phyloP scores from a whole-genome alignment of 2,329 filamentous ascomycete genomes.

The Pseudogymnoascus sp. region DNA sequence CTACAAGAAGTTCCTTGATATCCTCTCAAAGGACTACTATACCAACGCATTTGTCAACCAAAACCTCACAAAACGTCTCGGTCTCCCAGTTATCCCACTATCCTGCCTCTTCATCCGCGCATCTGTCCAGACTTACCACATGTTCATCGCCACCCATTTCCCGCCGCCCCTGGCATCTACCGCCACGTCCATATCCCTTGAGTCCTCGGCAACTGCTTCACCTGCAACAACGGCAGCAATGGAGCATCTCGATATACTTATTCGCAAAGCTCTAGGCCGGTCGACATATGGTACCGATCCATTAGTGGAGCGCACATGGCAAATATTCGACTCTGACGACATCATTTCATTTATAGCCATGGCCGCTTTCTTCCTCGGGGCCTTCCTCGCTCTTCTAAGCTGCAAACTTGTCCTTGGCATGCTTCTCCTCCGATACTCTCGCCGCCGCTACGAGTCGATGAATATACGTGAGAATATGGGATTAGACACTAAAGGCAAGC shows the following conservation, averaged over 20 bases:
- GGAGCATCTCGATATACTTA: slow-evolving; percentile 68
- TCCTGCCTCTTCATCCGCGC: slow-evolving; percentile 94
- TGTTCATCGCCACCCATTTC: slow-evolving; percentile 87
- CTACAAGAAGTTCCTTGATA: slow-evolving; percentile 83
- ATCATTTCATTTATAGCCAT: slow-evolving; percentile 71
- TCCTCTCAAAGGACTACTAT: slow-evolving; percentile 96
- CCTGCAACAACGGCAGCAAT: slow-evolving; percentile 70
- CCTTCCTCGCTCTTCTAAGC: slow-evolving; percentile 77
- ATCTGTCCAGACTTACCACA: slow-evolving; percentile 92
- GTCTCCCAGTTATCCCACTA: slow-evolving; percentile 82
- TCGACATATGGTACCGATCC: slow-evolving; percentile 53
- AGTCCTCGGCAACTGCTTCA: slow-evolving; percentile 54
- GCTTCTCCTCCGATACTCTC: slow-evolving; percentile 70
- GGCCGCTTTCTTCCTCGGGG: slow-evolving; percentile 74
- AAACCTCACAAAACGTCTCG: slow-evolving; percentile 80
- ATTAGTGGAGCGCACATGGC: slow-evolving; percentile 27
- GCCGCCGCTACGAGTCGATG: slow-evolving; percentile 74
- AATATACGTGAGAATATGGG: slow-evolving; percentile 53
- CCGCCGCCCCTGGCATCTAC: slow-evolving; percentile 63
- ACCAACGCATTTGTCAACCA: slow-evolving; percentile 88
- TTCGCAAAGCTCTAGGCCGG: slow-evolving; percentile 69
- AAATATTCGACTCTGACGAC: slow-evolving; percentile 50
- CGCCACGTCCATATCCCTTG: slow-evolving; percentile 57
- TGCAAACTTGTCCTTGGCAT: slow-evolving; percentile 84
- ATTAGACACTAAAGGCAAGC: slow-evolving; percentile 63